A percentile compares a stretch with the other conserved stretches of the same genome.
Evolutionary conservation across 202 grass and related monocot genomes (phyloP).

Genomic region (Bolboschoenoplectus hybrid): DNA sequence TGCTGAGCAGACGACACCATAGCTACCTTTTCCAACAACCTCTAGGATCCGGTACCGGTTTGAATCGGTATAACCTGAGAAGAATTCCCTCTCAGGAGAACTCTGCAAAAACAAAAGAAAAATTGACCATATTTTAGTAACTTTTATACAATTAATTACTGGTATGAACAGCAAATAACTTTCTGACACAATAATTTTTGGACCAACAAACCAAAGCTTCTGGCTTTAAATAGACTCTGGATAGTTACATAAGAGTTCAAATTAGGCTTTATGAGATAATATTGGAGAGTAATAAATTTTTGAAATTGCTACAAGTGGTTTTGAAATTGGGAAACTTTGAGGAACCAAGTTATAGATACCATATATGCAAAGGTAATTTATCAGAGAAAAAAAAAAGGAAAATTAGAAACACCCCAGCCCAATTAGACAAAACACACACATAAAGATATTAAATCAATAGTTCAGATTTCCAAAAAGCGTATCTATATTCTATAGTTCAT

Average conservation of each 20-base stretch:
- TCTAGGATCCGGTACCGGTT: constrained; percentile 92
- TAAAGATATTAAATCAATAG: constrained; percentile 12
- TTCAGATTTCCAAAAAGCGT: not conserved
- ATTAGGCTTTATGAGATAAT: not conserved
- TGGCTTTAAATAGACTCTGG: not conserved
- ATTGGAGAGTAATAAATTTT: not conserved
- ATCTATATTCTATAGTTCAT: not conserved
- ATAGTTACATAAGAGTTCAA: not conserved
- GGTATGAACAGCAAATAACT: not conserved
- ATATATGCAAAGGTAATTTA: constrained; percentile 20
- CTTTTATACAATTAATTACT: not conserved
- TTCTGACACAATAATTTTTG: not conserved
- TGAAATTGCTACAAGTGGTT: not conserved
- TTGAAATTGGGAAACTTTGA: not conserved
- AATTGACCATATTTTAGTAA: not conserved
- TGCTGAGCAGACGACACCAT: constrained; percentile 89
- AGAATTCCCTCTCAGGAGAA: constrained; percentile 78
- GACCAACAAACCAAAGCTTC: not conserved
- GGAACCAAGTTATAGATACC: not conserved
- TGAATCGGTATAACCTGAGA: constrained; percentile 77
- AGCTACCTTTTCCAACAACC: constrained; percentile 90
- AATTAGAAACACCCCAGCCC: not conserved
- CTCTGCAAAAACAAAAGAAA: constrained; percentile 46
- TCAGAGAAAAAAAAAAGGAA: not conserved
- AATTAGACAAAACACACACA: not conserved